Conservation (phyloP, 352 stramenopile species). For the Phytopythium montanum region DNA sequence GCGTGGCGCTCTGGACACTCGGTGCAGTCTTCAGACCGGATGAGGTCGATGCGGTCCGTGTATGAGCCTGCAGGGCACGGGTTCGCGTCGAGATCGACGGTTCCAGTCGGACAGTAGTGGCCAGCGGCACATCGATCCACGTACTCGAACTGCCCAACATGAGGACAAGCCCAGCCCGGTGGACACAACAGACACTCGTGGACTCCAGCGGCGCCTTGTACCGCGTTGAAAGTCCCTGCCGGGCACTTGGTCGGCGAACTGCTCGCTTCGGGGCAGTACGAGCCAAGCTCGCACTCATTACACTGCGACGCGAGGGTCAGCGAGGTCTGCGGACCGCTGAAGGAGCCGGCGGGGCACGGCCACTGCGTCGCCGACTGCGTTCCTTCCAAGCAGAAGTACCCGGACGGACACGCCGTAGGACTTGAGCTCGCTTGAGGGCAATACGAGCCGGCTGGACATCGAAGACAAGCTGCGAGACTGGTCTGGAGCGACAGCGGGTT, state of each 20-base stretch:
- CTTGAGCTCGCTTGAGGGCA: constrained; percentile 46
- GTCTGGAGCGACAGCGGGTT: constrained; percentile 53
- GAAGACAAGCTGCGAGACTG: constrained; percentile 41
- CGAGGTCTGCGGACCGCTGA: constrained; percentile 58
- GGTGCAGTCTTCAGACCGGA: constrained; percentile 67
- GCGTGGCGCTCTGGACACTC: constrained; percentile 71
- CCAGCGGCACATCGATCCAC: constrained; percentile 60
- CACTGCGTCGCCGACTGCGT: constrained; percentile 65
- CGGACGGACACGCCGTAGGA: constrained; percentile 58
- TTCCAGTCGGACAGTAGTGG: constrained; percentile 73
- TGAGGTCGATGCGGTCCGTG: constrained; percentile 61
- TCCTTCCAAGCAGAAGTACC: constrained; percentile 80
- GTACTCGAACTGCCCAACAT: constrained; percentile 56
- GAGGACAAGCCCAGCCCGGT: constrained; percentile 68
- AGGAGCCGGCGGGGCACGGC: constrained; percentile 87
- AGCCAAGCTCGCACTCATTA: constrained; percentile 51
- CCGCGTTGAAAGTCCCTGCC: constrained; percentile 73
- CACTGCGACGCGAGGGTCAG: constrained; percentile 50
- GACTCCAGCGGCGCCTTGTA: constrained; percentile 31
- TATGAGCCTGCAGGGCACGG: constrained; percentile 77
- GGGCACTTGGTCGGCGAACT: constrained; percentile 63
- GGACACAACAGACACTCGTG: constrained; percentile 71
- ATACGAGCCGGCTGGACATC: constrained; percentile 63
- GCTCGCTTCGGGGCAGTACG: constrained; percentile 82
- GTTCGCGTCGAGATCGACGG: constrained; percentile 42